Percentiles rank a stretch among this genome's conserved stretches.
Evolutionary conservation across 108 stramenopile species (phyloP).

Genomic region (Parietichytrium sp.): DNA sequence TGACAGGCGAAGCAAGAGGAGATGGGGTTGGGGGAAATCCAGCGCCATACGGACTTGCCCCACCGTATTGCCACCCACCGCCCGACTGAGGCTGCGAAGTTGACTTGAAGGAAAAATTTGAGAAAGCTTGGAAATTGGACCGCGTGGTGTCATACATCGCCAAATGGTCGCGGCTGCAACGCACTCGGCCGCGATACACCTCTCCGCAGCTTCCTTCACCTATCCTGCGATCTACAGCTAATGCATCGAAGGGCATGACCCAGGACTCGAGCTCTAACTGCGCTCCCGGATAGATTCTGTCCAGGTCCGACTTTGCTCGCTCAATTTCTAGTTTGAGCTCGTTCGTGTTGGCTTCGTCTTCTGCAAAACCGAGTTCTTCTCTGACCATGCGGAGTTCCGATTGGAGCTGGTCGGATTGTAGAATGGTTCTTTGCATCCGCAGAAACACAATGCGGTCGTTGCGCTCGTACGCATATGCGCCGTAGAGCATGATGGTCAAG

Average conservation of each 20-base stretch:
- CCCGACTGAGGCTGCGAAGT: no score
- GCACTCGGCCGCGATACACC: background rate
- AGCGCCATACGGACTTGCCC: no score
- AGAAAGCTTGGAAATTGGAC: no score
- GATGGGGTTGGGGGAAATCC: no score
- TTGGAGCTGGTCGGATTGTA: slow-evolving; percentile 9
- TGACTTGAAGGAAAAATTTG: no score
- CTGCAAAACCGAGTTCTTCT: slow-evolving; percentile 13
- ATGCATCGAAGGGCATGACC: slow-evolving; percentile 19
- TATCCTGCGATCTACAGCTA: background rate
- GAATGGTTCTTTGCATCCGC: background rate
- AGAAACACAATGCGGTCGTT: slow-evolving; percentile 28
- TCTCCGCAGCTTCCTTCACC: background rate
- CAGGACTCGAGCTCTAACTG: background rate
- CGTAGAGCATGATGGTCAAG: slow-evolving; percentile 10
- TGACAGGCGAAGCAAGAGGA: no score
- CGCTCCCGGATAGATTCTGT: slow-evolving; percentile 8
- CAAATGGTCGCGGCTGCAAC: background rate
- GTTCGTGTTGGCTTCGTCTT: slow-evolving; percentile 33
- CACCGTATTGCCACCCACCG: no score
- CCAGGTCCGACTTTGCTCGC: slow-evolving; percentile 21
- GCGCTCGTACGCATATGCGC: slow-evolving; percentile 34
- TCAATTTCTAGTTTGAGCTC: slow-evolving; percentile 31
- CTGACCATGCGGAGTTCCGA: slow-evolving; percentile 23
- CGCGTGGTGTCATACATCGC: no score